Evolutionary conservation across 306 rosid genomes (phyloP).

Genomic region (Quercus engelmannii): DNA sequence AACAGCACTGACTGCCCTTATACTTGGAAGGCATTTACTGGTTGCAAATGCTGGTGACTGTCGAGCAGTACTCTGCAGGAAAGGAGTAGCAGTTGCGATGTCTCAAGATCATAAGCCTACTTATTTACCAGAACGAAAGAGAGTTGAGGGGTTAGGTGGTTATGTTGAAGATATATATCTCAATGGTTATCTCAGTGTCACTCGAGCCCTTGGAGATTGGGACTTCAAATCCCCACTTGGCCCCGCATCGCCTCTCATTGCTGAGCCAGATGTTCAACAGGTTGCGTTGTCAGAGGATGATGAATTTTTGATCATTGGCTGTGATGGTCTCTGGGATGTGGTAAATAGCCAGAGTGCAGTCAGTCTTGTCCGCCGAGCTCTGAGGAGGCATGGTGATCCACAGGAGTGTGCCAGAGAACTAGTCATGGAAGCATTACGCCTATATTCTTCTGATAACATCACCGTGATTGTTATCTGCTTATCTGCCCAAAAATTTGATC

Average conservation of each 20-base stretch:
- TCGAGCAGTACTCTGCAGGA: slow-evolving; percentile 88
- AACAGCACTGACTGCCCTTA: slow-evolving; percentile 82
- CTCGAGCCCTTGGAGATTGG: slow-evolving; percentile 95
- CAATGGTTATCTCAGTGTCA: slow-evolving; percentile 62
- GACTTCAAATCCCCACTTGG: slow-evolving; percentile 60
- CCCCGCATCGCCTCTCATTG: slow-evolving; percentile 75
- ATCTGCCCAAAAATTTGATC: slow-evolving; percentile 39
- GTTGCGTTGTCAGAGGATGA: slow-evolving; percentile 63
- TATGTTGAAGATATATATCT: slow-evolving; percentile 53
- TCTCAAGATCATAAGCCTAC: slow-evolving; percentile 75
- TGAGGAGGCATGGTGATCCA: slow-evolving; percentile 84
- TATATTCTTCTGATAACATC: slow-evolving; percentile 70
- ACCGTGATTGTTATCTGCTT: slow-evolving; percentile 77
- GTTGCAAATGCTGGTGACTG: slow-evolving; percentile 98
- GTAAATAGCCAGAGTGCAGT: slow-evolving; percentile 81
- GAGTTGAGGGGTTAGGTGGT: slow-evolving; percentile 75
- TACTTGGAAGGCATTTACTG: slow-evolving; percentile 75
- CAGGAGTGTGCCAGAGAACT: slow-evolving; percentile 74
- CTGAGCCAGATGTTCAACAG: slow-evolving; percentile 78
- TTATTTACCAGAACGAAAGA: slow-evolving; percentile 52
- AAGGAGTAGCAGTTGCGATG: slow-evolving; percentile 75
- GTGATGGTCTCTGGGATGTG: slow-evolving; percentile 95
- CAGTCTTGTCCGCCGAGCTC: slow-evolving; percentile 77
- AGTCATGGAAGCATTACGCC: slow-evolving; percentile 71
- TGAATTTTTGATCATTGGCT: slow-evolving; percentile 79